Evolutionary conservation across 345 rosid species (phyloP).

Genomic region (Corchorus capsularis): DNA sequence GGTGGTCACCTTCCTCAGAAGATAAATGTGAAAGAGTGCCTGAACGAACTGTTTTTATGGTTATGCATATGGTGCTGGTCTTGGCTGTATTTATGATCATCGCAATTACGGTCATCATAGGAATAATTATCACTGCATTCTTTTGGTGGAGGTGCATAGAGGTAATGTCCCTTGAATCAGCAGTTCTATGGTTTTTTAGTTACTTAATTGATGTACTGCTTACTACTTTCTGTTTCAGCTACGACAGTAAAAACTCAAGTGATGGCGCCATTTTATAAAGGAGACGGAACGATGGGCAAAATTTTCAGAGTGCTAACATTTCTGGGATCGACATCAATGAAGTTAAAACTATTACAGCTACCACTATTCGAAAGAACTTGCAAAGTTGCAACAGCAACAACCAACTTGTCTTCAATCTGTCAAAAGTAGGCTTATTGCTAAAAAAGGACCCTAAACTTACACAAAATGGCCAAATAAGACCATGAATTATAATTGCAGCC

Average conservation of each 20-base stretch:
- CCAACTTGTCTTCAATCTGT: conserved; percentile 24
- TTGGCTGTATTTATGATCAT: not conserved
- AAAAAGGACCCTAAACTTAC: too few relatives aligned
- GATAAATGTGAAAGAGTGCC: too few relatives aligned
- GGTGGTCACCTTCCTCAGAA: too few relatives aligned
- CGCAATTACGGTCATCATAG: not conserved
- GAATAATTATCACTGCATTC: conserved; percentile 11
- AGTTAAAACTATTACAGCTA: conserved; percentile 21
- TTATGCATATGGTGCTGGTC: too few relatives aligned
- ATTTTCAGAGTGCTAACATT: too few relatives aligned
- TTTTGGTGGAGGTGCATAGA: conserved; percentile 17
- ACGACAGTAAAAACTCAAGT: not conserved
- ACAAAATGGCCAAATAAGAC: too few relatives aligned
- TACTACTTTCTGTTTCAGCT: not conserved
- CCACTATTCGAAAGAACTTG: conserved; percentile 32
- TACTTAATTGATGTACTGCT: not conserved
- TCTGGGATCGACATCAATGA: not conserved
- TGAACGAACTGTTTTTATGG: too few relatives aligned
- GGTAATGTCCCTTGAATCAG: conserved; percentile 7
- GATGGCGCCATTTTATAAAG: not conserved
- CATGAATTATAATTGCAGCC: too few relatives aligned
- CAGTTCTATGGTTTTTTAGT: not conserved
- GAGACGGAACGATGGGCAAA: not conserved
- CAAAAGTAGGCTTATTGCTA: conserved; percentile 37
- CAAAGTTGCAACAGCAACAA: conserved; percentile 37